Evolutionary conservation across 306 rosid genomes (phyloP), one percentile per base, ranked within the genome.

Genomic region (Heteromeles arbutifolia): DNA sequence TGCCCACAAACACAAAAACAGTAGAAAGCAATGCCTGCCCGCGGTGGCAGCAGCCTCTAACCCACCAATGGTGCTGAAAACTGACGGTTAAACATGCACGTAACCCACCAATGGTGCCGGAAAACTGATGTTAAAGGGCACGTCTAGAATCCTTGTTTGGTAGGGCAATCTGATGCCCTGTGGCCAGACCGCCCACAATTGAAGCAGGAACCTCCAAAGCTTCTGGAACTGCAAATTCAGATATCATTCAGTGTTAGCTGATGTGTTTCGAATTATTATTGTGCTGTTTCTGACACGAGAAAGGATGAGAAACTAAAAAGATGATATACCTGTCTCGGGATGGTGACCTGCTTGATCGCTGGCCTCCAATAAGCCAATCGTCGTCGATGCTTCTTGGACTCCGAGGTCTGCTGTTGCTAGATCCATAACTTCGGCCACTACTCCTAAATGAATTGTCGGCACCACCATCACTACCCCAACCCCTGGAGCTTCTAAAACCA

Each of bases 151-250:
- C 78, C 88, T 80, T 63, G 79, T 78, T 85, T 85, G 85, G 52
- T 80, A 29, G 99, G 99, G 88, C 98, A 96, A 50, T 92, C 98
- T 26, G 93, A 84, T 37, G 99, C 96, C 48, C 93, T 85, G 84
- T 96, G 99, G 75, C 99, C 99, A 13, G 96, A 85, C 74, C 74
- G 82, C 34, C 98, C 99, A 76, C 99, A 96, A 67, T 81, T 89
- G 79, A 96, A 96, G 80, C 99, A 96, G 58, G 99, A 75, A 24
- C 99, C 99, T 66, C 89, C 93, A 81, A 92, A 92, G 72, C 79
- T 48, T 85, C 98, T 92, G 93, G 64, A 80, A 81, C 68, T 59
- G 79, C 63, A 82, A 56, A 71, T 79, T 59, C 82, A 76, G 18
- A 79, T 45, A 48, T 21, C 54, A 78, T 63, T 84, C 72, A 86